Evolutionary conservation across 495 filamentous ascomycete genomes (phyloP).

Genomic region (Penicillium atrosanguineum): DNA sequence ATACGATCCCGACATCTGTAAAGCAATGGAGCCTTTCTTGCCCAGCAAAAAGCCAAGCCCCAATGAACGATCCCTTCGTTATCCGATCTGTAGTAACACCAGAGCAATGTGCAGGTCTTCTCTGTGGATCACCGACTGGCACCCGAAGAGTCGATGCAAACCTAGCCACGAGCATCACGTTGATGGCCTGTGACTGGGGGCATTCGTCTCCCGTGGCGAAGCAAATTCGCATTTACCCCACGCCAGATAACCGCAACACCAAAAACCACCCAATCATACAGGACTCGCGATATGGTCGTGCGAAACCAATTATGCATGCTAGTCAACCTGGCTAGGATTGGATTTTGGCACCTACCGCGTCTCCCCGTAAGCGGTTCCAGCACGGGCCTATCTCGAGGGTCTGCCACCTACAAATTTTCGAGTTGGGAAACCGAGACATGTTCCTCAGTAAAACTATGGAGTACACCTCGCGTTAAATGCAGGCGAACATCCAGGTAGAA

Average conservation of each 20-base stretch:
- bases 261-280: constrained; percentile 9
- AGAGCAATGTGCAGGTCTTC: constrained; percentile 20
- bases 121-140: constrained; percentile 36
- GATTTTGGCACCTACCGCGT: constrained; percentile 20
- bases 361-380: constrained; percentile 23
- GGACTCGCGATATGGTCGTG: constrained; percentile 28
- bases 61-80: constrained; percentile 8
- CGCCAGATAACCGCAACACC: constrained; percentile 39
- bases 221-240: constrained; percentile 50
- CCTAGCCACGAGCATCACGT: constrained; percentile 37
- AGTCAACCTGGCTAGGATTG: constrained; percentile 21
- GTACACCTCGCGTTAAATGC: constrained; percentile 15
- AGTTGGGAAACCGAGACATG: constrained; percentile 25
- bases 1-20: constrained; percentile 9
- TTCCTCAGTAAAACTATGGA: constrained; percentile 21
- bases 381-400: constrained; percentile 19
- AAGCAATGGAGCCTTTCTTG: constrained; percentile 7
- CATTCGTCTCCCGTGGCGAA: constrained; percentile 37
- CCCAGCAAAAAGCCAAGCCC: neutral
- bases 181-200: constrained; percentile 45
- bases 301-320: constrained; percentile 24
- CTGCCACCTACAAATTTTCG: constrained; percentile 29
- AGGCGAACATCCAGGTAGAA: constrained; percentile 22
- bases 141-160: constrained; percentile 36
- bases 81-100: constrained; percentile 1